Base-by-base conservation (phyloP, 2,329 filamentous ascomycete species). In the Penicillium fuscoglaucum region DNA sequence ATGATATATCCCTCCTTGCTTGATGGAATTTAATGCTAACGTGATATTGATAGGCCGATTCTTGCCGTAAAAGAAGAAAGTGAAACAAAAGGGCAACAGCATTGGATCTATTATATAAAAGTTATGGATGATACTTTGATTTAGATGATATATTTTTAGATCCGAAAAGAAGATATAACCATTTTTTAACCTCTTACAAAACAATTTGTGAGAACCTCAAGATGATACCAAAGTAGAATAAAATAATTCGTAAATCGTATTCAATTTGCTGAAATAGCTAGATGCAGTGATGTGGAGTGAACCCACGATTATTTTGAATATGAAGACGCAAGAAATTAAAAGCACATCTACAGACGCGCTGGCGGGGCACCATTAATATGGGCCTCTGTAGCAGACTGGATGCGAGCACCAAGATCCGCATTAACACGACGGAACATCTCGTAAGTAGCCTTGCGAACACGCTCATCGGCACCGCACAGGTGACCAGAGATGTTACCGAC, bases 361-460 rank as follows among this genome's bases (percentile, higher is more conserved):
- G 65, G 58, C 9, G 61, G 56, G 29, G 61, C 57, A 33, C 65
- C 59, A n/a, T 31, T 61, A 15, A 63, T 64, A 35, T 69, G 68
- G 8, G 63, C 66, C 72, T 87, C 84, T 0, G 84, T 86, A 52
- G 78, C 78, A 61, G 78, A 74, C 68, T 79, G 75, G 66, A 87
- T 83, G 13, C 80, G 77, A 37, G 70, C 70, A 28, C 84, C 84
- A 3, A 87, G 78, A 17, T 79, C 78, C 10, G 73, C 61, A 63
- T 86, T 80, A n/a, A 88, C 83, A 45, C 77, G 79, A 41, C 71
- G 69, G 71, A 87, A 88, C 83, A 87, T 86, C 52, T 77, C 82
- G 66, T 87, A 87, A 17, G 84, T 85, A 43, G 82, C 78, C 65
- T 82, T 77, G 39, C 86, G 79, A 39, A 85, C 83, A 62, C 82